Percentiles rank a stretch among this genome's conserved stretches.
phyloP scores from a whole-genome alignment of 2,329 filamentous ascomycete species.

The Penicillium thymicola region DNA sequence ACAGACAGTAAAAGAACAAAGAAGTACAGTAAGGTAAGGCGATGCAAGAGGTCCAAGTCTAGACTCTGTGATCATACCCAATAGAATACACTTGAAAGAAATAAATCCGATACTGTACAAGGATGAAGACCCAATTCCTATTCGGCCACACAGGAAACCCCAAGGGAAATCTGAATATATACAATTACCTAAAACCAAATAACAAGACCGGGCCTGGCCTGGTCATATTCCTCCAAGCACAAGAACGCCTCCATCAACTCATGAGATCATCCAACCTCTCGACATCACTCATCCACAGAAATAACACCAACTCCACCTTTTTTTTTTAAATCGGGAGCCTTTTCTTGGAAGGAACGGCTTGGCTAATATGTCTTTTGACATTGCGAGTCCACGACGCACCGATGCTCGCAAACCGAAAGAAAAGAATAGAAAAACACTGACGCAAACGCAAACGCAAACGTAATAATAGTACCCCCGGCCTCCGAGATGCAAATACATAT shows the following conservation, averaged over 20 bases:
- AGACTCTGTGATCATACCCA: background rate
- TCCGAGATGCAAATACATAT: slow-evolving; percentile 18
- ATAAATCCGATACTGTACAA: slow-evolving; percentile 3
- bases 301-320: background rate
- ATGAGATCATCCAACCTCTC: slow-evolving; percentile 1
- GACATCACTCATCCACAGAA: background rate
- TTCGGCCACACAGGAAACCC: background rate
- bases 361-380: background rate
- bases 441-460: background rate
- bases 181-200: background rate
- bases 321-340: background rate
- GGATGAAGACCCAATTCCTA: background rate
- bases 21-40: background rate
- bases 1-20: background rate
- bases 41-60: background rate
- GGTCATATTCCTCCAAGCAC: background rate
- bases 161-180: background rate
- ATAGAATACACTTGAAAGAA: background rate
- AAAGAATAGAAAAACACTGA: background rate
- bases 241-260: slow-evolving; percentile 1
- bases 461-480: background rate
- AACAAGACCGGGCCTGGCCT: background rate
- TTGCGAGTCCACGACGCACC: background rate
- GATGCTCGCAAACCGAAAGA: slow-evolving; percentile 6
- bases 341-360: background rate